Evolutionary conservation across 2,329 filamentous ascomycete genomes (phyloP).

Genomic region (Macrophomina pseudophaseolina): DNA sequence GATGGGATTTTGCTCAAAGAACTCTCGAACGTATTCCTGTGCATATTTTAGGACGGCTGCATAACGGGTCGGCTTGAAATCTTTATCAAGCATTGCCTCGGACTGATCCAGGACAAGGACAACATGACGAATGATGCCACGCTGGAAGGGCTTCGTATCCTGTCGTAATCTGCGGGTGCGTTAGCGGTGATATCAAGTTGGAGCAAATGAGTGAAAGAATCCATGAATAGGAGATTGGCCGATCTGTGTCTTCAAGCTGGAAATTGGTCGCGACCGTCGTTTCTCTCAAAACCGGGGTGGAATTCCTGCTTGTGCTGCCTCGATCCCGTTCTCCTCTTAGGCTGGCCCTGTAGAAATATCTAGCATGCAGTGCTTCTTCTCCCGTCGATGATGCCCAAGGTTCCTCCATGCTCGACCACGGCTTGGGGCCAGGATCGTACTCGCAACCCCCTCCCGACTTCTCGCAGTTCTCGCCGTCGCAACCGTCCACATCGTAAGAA

Average conservation of each 20-base stretch:
- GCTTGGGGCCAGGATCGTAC: no score
- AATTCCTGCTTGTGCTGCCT: no score
- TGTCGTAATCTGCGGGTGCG: slow-evolving; percentile 70
- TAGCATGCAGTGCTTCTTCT: no score
- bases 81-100: slow-evolving; percentile 92
- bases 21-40: slow-evolving; percentile 87
- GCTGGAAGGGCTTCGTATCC: slow-evolving; percentile 93
- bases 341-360: neutral
- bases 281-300: no score
- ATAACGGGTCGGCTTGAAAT: slow-evolving; percentile 86
- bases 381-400: no score
- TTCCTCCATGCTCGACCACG: no score
- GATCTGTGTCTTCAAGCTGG: no score
- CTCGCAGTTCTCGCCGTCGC: no score
- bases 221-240: neutral
- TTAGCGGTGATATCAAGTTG: neutral
- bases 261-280: no score
- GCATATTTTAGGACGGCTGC: slow-evolving; percentile 82
- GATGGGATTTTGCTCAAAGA: slow-evolving; percentile 98
- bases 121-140: slow-evolving; percentile 96
- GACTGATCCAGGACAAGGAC: slow-evolving; percentile 91
- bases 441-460: no score
- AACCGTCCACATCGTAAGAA: no score
- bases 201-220: neutral
- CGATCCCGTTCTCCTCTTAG: no score